Conservation (phyloP, 2,329 filamentous ascomycete species). For the Fusarium virguliforme region DNA sequence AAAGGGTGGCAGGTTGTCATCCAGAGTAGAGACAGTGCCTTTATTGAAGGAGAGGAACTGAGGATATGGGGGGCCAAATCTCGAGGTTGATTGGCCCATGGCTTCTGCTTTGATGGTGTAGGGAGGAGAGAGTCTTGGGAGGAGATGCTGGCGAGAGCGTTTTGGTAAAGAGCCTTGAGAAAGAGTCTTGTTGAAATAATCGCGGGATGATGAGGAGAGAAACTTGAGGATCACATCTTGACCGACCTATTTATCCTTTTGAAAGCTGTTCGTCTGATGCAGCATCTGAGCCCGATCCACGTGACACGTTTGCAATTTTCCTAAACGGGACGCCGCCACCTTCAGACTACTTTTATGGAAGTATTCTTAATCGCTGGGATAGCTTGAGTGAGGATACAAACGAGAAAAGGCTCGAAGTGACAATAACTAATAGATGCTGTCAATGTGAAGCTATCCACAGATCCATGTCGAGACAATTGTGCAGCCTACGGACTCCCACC, state of each 20-base stretch:
- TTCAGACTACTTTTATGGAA: neutral
- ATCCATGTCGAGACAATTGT: neutral
- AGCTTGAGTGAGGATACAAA: constrained; percentile 2
- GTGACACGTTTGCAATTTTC: neutral
- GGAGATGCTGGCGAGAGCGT: neutral
- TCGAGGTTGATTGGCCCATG: neutral
- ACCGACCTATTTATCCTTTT: neutral
- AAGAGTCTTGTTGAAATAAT: too few species aligned
- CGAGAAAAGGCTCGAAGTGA: neutral
- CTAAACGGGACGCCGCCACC: neutral
- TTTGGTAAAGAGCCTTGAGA: too few species aligned
- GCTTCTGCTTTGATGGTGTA: neutral
- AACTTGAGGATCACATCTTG: neutral
- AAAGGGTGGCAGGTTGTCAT: neutral
- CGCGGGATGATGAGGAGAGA: too few species aligned
- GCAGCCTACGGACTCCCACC: neutral
- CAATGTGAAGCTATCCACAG: constrained; percentile 6
- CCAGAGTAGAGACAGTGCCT: neutral
- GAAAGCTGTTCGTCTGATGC: neutral
- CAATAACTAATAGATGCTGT: neutral
- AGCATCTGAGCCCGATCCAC: neutral
- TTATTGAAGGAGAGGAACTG: neutral
- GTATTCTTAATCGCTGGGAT: neutral
- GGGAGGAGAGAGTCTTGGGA: neutral
- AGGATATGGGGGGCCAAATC: neutral